These are phyloP conservation scores for Rhododendron williamsianum DNA, from an alignment of 148 eudicot species.

Conservation along the genomic window DNA sequence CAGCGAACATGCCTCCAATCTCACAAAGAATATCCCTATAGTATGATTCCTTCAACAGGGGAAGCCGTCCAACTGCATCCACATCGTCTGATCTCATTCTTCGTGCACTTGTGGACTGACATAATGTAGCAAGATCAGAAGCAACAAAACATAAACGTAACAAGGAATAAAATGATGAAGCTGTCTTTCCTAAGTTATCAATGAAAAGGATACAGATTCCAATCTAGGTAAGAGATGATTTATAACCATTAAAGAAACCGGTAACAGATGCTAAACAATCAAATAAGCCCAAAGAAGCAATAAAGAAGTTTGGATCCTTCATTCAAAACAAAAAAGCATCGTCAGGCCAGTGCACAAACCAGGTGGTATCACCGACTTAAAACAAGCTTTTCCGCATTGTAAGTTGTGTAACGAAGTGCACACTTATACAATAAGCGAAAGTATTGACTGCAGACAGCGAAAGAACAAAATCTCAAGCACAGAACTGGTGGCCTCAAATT, in stretches of 20 bases:
- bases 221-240: neutral
- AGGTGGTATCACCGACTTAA: neutral
- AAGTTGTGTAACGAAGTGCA: neutral
- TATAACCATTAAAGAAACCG: neutral
- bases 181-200: neutral
- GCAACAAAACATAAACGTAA: slow-evolving; percentile 3
- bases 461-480: neutral
- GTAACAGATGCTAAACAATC: neutral
- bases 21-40: slow-evolving; percentile 14
- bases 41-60: slow-evolving; percentile 57
- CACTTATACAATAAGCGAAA: neutral
- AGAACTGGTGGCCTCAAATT: neutral
- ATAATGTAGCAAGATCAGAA: slow-evolving; percentile 18
- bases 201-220: neutral
- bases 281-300: neutral
- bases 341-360: neutral
- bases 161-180: neutral
- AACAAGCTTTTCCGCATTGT: neutral
- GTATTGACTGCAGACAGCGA: neutral
- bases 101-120: slow-evolving; percentile 54
- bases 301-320: neutral
- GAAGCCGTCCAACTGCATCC: slow-evolving; percentile 87
- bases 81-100: slow-evolving; percentile 94
- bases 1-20: slow-evolving; percentile 15
- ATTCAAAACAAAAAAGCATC: too few species aligned